Base-by-base conservation (phyloP, 306 rosid genomes). In the Sechiopsis laciniata region DNA sequence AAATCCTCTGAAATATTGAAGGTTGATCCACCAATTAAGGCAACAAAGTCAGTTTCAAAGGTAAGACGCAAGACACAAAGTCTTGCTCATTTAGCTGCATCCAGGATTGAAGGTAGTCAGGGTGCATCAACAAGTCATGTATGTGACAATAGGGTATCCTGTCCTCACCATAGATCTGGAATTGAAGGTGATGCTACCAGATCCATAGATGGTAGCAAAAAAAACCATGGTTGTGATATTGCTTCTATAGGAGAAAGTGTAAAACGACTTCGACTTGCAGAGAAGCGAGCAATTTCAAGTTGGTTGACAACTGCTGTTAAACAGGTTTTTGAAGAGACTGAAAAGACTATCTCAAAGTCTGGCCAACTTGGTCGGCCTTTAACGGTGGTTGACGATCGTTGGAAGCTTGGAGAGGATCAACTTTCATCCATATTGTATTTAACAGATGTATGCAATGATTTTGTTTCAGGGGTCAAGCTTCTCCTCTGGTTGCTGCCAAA, bases 51-150 rank as follows among this genome's bases (percentile, higher is more conserved):
- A 82, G 87, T 77, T 71, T 78, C 91, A 22, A 91, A 84, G 88
- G 88, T 74, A 77, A 83, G 95, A 80, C 99, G 88, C 5, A 94
- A 87, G 80, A 94, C 89, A 76, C 89, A 81, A 45, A 91, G 95
- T 85, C 95, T 94, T 63, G 89, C 97, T 68, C 97, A 94, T 74
- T 73, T 94, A 82, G 91, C 87, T 78, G 87, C 94, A 77, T 82
- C 97, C 78, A 89, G 99, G 83, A 90, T 91, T 78, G 99, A 94
- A 80, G 95, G 97, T 73, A 91, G 99, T 82, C 96, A 87, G 82
- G 99, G 98, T 80, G 97, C 99, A 57, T 94, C 99, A 26, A 89
- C 96, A 7, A 91, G 99, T 82, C 99, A 94, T 79, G 85, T 89
- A 64, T 94, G 97, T 87, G 91, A 89, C 64, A 91, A 83, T 59